Conservation (phyloP, 73 alveolate species). For the Paramecium biaurelia region DNA sequence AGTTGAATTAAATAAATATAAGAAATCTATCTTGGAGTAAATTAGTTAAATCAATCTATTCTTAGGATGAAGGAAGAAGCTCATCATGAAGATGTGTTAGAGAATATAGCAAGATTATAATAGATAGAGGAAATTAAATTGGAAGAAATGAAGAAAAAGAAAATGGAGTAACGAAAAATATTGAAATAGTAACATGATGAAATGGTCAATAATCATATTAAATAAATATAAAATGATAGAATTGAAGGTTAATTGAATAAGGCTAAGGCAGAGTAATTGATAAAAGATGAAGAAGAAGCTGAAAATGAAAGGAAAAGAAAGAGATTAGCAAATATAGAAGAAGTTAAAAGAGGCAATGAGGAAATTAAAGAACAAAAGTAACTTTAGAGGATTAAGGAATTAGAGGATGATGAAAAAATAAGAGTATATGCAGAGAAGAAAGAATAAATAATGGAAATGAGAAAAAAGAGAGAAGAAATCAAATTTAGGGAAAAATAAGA, state of each 20-base stretch:
- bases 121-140: conserved; percentile 74
- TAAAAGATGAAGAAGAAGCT: conserved; percentile 69
- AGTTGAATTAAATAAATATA: conserved; percentile 73
- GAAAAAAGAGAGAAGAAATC: conserved; percentile 75
- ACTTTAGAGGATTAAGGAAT: conserved; percentile 70
- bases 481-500: conserved; percentile 77
- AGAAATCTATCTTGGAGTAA: conserved; percentile 77
- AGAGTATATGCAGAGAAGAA: conserved; percentile 84
- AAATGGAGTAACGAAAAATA: conserved; percentile 76
- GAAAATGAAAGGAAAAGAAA: conserved; percentile 79
- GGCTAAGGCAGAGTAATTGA: conserved; percentile 64
- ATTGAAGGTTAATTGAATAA: conserved; percentile 88
- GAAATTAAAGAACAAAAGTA: conserved; percentile 62
- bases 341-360: conserved; percentile 65
- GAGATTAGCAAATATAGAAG: conserved; percentile 63
- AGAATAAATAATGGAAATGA: conserved; percentile 74
- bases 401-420: conserved; percentile 84
- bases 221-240: conserved; percentile 81
- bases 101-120: conserved; percentile 58
- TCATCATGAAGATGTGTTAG: conserved; percentile 49
- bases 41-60: conserved; percentile 58
- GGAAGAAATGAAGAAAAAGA: conserved; percentile 74
- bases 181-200: conserved; percentile 76
- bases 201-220: conserved; percentile 72
- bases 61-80: conserved; percentile 49